These are phyloP conservation scores for Ormosia semicastrata DNA, from an alignment of 306 rosid species.

Conservation along the genomic window DNA sequence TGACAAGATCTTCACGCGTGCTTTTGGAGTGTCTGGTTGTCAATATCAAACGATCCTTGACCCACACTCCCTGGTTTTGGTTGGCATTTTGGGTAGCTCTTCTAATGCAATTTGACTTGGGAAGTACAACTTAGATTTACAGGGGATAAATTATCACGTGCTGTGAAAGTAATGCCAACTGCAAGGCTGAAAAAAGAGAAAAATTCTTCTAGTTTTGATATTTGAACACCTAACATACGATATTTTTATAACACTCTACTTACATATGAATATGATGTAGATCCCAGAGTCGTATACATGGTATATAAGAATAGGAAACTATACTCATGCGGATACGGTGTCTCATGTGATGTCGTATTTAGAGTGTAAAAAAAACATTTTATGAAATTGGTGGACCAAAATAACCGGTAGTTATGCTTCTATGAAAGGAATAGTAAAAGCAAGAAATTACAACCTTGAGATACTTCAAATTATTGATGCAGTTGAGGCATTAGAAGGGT, in stretches of 20 bases:
- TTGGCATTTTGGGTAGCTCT: not conserved
- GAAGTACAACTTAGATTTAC: not conserved
- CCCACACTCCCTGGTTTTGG: constrained; percentile 18
- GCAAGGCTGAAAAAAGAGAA: not conserved
- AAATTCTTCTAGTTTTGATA: not conserved
- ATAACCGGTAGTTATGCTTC: not conserved
- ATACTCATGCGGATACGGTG: too few species aligned
- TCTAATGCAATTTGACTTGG: not conserved
- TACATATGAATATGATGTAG: too few species aligned
- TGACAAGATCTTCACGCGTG: constrained; percentile 42
- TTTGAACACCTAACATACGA: too few species aligned
- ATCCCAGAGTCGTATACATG: too few species aligned
- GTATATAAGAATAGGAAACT: too few species aligned
- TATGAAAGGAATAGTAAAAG: not conserved
- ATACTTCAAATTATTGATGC: not conserved
- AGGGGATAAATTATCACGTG: constrained; percentile 14
- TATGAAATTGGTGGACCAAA: constrained; percentile 8
- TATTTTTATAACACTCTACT: too few species aligned
- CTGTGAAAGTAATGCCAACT: not conserved
- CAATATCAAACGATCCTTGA: constrained; percentile 25
- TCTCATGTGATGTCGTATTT: too few species aligned
- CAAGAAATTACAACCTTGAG: not conserved
- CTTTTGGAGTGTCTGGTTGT: constrained; percentile 5
- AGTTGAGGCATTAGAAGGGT: not conserved
- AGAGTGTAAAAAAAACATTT: too few species aligned